Percentiles rank a stretch among this genome's conserved stretches.
phyloP scores from a whole-genome alignment of 106 monocot genomes.

The Dactylorhiza incarnata region DNA sequence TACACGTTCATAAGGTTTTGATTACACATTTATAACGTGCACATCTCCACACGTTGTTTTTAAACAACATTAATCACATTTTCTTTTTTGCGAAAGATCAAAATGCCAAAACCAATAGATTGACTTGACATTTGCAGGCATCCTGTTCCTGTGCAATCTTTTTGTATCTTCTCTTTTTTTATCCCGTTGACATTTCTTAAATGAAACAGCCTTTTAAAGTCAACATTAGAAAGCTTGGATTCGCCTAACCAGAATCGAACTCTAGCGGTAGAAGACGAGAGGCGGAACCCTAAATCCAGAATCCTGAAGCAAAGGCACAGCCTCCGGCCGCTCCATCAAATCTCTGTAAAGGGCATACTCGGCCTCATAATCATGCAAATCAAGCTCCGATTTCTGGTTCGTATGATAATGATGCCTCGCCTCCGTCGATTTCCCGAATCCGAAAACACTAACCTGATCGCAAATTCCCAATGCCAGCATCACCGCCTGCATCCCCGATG shows the following conservation, averaged over 20 bases:
- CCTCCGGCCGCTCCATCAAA: slow-evolving; percentile 42
- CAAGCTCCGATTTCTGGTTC: slow-evolving; percentile 75
- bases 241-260: neutral
- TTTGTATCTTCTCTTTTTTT: neutral
- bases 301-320: slow-evolving; percentile 50
- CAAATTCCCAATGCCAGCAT: slow-evolving; percentile 67
- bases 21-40: too few species aligned
- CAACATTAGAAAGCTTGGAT: neutral
- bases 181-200: too few species aligned
- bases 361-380: slow-evolving; percentile 84
- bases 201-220: neutral
- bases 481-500: slow-evolving; percentile 82
- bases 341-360: slow-evolving; percentile 74
- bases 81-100: neutral
- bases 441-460: slow-evolving; percentile 56
- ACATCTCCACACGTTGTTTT: too few species aligned
- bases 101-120: neutral
- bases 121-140: neutral
- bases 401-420: slow-evolving; percentile 91
- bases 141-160: neutral
- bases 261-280: slow-evolving; percentile 39
- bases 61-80: too few species aligned
- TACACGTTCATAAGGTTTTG: too few species aligned
- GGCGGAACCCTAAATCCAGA: slow-evolving; percentile 56
- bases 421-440: slow-evolving; percentile 67